Evolutionary conservation across 2,329 filamentous ascomycete species (phyloP).

Genomic region (Balansia obtecta): DNA sequence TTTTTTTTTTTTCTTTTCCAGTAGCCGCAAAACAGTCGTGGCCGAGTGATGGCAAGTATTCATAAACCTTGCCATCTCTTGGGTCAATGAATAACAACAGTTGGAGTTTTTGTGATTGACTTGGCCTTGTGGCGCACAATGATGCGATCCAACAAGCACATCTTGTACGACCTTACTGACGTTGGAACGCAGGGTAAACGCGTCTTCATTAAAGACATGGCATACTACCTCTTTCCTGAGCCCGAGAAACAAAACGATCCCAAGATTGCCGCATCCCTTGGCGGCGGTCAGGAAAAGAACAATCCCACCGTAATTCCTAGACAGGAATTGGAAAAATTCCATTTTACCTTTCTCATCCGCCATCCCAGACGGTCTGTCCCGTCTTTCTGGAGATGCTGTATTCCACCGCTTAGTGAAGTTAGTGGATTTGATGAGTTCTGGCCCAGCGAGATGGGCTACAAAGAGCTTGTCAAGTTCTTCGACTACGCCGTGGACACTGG

Average conservation of each 20-base stretch:
- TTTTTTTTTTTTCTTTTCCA: neutral
- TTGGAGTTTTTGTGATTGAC: no score
- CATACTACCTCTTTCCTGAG: constrained; percentile 78
- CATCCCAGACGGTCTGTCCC: constrained; percentile 87
- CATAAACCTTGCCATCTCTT: neutral
- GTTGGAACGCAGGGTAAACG: constrained; percentile 57
- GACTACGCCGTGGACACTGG: constrained; percentile 64
- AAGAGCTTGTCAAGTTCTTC: constrained; percentile 75
- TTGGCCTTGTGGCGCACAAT: no score
- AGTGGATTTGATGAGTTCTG: constrained; percentile 84
- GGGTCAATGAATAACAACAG: no score
- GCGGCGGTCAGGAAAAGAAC: constrained; percentile 47
- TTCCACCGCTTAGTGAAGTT: constrained; percentile 69
- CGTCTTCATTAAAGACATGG: constrained; percentile 96
- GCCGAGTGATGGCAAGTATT: neutral
- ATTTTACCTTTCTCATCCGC: constrained; percentile 94
- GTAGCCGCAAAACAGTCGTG: neutral
- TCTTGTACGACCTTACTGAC: neutral
- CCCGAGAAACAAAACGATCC: constrained; percentile 47
- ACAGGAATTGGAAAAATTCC: constrained; percentile 61
- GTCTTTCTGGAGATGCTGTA: constrained; percentile 87
- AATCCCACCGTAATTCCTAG: constrained; percentile 81
- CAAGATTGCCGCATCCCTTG: constrained; percentile 67
- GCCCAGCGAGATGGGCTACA: constrained; percentile 79
- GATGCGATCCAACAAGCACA: no score